phyloP scores from a whole-genome alignment of 1,284 basidiomycete species.

The Phlebopus sp. region DNA sequence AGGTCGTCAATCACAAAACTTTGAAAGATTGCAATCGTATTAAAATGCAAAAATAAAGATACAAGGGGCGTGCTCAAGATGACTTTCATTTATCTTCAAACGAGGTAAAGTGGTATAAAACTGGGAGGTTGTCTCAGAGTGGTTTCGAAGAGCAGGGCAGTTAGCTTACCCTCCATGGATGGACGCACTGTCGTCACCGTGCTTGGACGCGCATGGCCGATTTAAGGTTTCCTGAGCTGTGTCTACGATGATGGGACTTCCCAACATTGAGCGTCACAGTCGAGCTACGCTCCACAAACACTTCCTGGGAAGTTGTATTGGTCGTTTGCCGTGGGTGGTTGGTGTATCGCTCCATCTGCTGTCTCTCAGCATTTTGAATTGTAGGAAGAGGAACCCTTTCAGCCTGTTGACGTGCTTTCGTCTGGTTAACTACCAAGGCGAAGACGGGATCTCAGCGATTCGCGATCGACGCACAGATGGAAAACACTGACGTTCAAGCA shows the following conservation, averaged over 20 bases:
- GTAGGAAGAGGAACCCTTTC: conserved; percentile 14
- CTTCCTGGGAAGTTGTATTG: conserved; percentile 22
- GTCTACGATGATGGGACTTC: conserved; percentile 29
- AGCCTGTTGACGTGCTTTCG: conserved; percentile 12
- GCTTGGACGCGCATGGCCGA: conserved; percentile 29
- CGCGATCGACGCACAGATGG: not conserved
- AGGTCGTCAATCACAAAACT: conserved; percentile 16
- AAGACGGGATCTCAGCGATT: conserved; percentile 10
- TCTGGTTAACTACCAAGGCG: conserved; percentile 29
- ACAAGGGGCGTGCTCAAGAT: conserved; percentile 15
- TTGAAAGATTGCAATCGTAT: conserved; percentile 11
- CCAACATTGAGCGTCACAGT: conserved; percentile 22
- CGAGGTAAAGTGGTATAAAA: too few relatives aligned
- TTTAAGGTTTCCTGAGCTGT: conserved; percentile 29
- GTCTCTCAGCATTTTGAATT: conserved; percentile 24
- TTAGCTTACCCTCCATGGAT: not conserved
- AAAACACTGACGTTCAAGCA: conserved; percentile 55
- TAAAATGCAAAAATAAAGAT: conserved; percentile 21
- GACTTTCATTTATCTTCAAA: not conserved
- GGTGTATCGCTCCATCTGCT: conserved; percentile 25
- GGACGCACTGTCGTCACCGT: conserved; percentile 18
- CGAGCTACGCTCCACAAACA: conserved; percentile 29
- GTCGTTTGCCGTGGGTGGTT: conserved; percentile 27
- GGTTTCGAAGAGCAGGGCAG: conserved; percentile 5
- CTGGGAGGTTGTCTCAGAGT: not conserved